phyloP scores from a whole-genome alignment of 441 rosid genomes.

The Arabidopsis hybrid region DNA sequence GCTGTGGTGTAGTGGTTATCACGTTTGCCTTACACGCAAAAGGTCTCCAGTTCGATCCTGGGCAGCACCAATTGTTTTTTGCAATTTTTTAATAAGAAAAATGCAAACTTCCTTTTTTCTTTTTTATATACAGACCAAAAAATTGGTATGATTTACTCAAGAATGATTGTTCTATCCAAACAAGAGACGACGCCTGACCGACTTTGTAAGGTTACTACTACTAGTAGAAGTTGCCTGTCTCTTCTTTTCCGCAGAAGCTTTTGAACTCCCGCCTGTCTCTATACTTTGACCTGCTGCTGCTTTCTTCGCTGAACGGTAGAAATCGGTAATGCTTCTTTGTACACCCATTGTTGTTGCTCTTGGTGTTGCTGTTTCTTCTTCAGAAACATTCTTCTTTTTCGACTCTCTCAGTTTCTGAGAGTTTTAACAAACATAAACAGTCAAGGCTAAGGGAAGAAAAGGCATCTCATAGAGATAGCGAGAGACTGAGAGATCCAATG shows the following conservation, averaged over 20 bases:
- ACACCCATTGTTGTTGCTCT: conserved; percentile 53
- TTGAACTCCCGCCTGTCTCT: conserved; percentile 37
- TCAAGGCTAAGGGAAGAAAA: not conserved
- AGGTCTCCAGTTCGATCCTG: conserved; percentile 85
- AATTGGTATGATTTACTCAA: not conserved
- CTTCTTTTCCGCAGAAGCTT: conserved; percentile 45
- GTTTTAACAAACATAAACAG: conserved; percentile 14
- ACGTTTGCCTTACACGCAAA: conserved; percentile 83
- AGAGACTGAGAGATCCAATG: conserved; percentile 18
- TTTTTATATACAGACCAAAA: conserved; percentile 24
- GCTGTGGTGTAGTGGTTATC: conserved; percentile 95
- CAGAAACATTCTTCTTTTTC: conserved; percentile 52
- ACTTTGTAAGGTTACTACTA: conserved; percentile 57
- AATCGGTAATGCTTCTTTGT: conserved; percentile 72
- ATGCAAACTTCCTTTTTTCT: not conserved
- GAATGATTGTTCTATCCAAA: conserved; percentile 44
- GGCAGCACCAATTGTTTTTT: conserved; percentile 57
- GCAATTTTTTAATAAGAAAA: no score
- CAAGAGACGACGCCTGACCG: conserved; percentile 80
- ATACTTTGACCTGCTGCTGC: conserved; percentile 47
- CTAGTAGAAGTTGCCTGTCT: conserved; percentile 50
- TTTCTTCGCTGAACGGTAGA: conserved; percentile 78
- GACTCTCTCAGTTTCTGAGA: conserved; percentile 66
- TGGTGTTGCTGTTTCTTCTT: conserved; percentile 51
- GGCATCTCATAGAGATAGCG: not conserved